Percentiles rank a stretch among this genome's conserved stretches.
These are phyloP conservation scores for Collybia sp. DNA, from an alignment of 768 basidiomycete species.

Conservation along the genomic window DNA sequence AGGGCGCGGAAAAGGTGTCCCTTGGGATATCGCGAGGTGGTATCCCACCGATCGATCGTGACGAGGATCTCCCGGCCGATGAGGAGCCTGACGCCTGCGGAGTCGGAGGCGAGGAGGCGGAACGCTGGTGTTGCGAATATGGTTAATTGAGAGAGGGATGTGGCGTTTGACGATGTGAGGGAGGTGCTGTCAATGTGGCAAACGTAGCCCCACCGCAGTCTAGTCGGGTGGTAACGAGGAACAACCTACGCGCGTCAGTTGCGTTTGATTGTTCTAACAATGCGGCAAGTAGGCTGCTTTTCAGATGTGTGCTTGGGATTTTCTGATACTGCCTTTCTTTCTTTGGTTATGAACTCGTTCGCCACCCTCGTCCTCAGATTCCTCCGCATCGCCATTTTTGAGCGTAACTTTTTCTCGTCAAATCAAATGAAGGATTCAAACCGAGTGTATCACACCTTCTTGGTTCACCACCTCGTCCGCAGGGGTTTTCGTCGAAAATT, in stretches of 20 bases:
- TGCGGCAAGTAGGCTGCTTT: conserved; percentile 85
- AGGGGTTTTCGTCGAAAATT: conserved; percentile 81
- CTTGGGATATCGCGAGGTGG: conserved; percentile 86
- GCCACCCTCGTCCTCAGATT: conserved; percentile 55
- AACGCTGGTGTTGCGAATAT: conserved; percentile 95
- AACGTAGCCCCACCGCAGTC: conserved; percentile 57
- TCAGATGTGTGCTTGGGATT: conserved; percentile 38
- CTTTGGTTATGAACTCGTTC: conserved; percentile 32
- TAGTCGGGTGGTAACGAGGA: neutral
- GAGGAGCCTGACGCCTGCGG: conserved; percentile 92
- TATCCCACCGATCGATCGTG: conserved; percentile 90
- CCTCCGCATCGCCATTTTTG: conserved; percentile 84
- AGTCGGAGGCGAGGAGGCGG: conserved; percentile 88
- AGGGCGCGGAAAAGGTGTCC: conserved; percentile 94
- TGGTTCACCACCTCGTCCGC: conserved; percentile 92
- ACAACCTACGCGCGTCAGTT: conserved; percentile 87
- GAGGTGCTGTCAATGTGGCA: conserved; percentile 93
- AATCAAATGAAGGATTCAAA: neutral
- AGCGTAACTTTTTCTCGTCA: conserved; percentile 51
- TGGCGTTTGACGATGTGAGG: conserved; percentile 69
- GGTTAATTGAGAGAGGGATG: conserved; percentile 82
- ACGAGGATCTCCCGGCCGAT: conserved; percentile 94
- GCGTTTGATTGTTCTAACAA: conserved; percentile 90
- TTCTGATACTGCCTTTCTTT: conserved; percentile 35
- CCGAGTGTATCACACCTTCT: conserved; percentile 52